Evolutionary conservation across 306 rosid genomes (phyloP).

Genomic region (Lathyrus tuberosus): DNA sequence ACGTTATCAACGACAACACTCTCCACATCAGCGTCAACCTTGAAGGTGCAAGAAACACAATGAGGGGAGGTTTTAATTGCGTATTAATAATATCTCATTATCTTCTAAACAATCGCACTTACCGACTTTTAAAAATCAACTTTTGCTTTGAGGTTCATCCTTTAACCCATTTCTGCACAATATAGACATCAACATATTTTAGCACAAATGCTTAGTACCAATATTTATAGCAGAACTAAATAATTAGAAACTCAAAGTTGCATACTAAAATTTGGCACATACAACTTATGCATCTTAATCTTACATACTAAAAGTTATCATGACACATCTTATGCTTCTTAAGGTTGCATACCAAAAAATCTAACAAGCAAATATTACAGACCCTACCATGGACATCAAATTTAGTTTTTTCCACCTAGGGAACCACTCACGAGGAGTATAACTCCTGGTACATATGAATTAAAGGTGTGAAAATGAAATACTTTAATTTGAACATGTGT

Average conservation of each 20-base stretch:
- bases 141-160: conserved; percentile 76
- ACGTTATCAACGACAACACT: too few species aligned
- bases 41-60: too few species aligned
- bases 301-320: background rate
- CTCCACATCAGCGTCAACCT: too few species aligned
- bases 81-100: conserved; percentile 52
- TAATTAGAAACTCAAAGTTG: background rate
- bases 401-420: conserved; percentile 69
- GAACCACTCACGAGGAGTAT: conserved; percentile 87
- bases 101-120: conserved; percentile 44
- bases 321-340: background rate
- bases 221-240: background rate
- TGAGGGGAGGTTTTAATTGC: too few species aligned
- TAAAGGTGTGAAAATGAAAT: conserved; percentile 16
- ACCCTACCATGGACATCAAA: background rate
- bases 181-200: conserved; percentile 28
- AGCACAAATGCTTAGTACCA: conserved; percentile 29
- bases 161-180: conserved; percentile 73
- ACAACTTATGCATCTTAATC: too few species aligned
- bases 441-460: conserved; percentile 59
- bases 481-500: background rate
- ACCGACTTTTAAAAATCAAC: conserved; percentile 48
- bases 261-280: background rate
- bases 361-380: background rate
- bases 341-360: background rate